Percentiles rank a stretch among this genome's conserved stretches.
Evolutionary conservation across 805 yeast species (phyloP).

Genomic region (Kurtzmaniella fragi): DNA sequence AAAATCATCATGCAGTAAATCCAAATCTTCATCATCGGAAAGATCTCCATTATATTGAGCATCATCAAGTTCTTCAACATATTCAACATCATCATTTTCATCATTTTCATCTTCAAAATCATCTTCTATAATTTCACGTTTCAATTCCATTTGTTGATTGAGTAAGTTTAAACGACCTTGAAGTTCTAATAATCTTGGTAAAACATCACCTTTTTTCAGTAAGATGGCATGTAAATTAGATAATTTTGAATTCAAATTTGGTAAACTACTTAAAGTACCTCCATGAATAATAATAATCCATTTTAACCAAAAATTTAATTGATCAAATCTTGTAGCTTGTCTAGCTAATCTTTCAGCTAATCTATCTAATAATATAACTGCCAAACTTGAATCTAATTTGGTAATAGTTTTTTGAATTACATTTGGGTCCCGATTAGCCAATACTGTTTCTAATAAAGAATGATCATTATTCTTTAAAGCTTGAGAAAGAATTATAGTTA

Average conservation of each 20-base stretch:
- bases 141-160: slow-evolving; percentile 38
- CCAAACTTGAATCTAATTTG: slow-evolving; percentile 44
- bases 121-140: slow-evolving; percentile 30
- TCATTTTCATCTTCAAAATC: slow-evolving; percentile 25
- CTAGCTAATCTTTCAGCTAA: slow-evolving; percentile 49
- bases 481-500: slow-evolving; percentile 81
- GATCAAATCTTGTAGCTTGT: slow-evolving; percentile 46
- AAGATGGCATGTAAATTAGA: slow-evolving; percentile 44
- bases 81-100: slow-evolving; percentile 56
- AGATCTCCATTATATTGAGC: slow-evolving; percentile 21
- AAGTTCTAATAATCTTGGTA: slow-evolving; percentile 47
- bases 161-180: slow-evolving; percentile 47
- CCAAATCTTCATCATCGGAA: slow-evolving; percentile 13
- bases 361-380: slow-evolving; percentile 46
- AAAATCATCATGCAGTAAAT: slow-evolving; percentile 11
- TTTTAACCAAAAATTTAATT: slow-evolving; percentile 50
- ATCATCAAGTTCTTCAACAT: slow-evolving; percentile 63
- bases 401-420: slow-evolving; percentile 47
- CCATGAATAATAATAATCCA: slow-evolving; percentile 55
- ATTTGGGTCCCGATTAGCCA: slow-evolving; percentile 48
- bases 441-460: slow-evolving; percentile 77
- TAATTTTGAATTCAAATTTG: slow-evolving; percentile 38
- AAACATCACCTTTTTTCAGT: slow-evolving; percentile 42
- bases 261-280: slow-evolving; percentile 41
- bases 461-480: slow-evolving; percentile 86